A percentile compares a stretch with the other conserved stretches of the same genome.
phyloP scores from a whole-genome alignment of 352 stramenopile species.

The Phytophthora brassicae region DNA sequence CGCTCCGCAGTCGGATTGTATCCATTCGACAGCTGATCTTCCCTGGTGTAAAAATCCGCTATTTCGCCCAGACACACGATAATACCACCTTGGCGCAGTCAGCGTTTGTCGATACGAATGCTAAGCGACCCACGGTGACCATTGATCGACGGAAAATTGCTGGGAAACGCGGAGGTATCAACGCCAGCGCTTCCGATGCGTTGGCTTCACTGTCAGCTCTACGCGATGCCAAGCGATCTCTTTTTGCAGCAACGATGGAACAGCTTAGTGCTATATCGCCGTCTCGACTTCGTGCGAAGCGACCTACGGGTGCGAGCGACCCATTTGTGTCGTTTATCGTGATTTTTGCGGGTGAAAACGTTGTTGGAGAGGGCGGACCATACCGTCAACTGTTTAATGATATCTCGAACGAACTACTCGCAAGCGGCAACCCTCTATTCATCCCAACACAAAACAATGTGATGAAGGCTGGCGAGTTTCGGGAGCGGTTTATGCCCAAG shows the following conservation, averaged over 20 bases:
- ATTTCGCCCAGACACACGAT: conserved; percentile 71
- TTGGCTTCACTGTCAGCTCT: conserved; percentile 31
- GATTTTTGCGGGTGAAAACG: conserved; percentile 75
- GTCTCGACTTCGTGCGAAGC: conserved; percentile 59
- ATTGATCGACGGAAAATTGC: conserved; percentile 65
- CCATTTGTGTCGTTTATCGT: conserved; percentile 84
- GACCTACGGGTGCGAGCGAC: conserved; percentile 74
- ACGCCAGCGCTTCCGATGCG: conserved; percentile 1
- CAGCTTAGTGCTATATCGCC: conserved; percentile 55
- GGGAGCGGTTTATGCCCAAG: conserved; percentile 63
- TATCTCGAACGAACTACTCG: conserved; percentile 66
- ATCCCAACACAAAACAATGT: conserved; percentile 72
- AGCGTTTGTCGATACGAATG: conserved; percentile 40
- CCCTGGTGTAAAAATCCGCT: conserved; percentile 72
- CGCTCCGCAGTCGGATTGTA: conserved; percentile 50
- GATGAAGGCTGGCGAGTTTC: conserved; percentile 71
- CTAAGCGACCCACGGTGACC: conserved; percentile 68
- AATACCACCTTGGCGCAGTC: conserved; percentile 62
- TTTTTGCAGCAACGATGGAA: conserved; percentile 67
- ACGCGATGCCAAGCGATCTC: conserved; percentile 50
- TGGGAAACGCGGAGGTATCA: conserved; percentile 26
- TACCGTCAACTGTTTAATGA: conserved; percentile 85
- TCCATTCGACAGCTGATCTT: conserved; percentile 72
- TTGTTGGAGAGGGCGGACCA: conserved; percentile 75
- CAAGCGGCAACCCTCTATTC: conserved; percentile 52